Base-by-base conservation (phyloP, 2,329 filamentous ascomycete species). In the Cucurbitaria berberidis region DNA sequence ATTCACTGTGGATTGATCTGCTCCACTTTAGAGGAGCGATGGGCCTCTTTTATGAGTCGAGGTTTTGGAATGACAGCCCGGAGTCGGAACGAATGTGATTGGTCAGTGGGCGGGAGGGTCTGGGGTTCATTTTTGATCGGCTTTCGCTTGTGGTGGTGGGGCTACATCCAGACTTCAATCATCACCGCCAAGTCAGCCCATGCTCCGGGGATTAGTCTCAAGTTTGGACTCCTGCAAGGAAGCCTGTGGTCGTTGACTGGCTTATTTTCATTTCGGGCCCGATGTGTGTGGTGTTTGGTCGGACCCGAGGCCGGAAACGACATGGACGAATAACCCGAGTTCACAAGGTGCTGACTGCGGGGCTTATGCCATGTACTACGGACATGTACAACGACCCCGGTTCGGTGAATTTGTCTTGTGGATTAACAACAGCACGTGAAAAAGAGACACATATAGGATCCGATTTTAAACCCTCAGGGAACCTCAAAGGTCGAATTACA, bases 21-120 rank as follows among this genome's bases (percentile, higher is more conserved):
- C 32, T 21, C 44, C 39, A 38, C 52, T 53, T 53, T 55, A 34
- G 53, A 56, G 48, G 53, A 51, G 35, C 50, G 45, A 53, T 51
- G 45, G 41, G 62, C 44, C 42, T 21, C 21, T 26, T 43, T 57
- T 62, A 69, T 68, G 69, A 71, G 67, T 72, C 67, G 63, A 57
- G 53, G 51, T 59, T 54, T 52, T 55, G 49, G 47, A 43, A 50
- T 59, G 52, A 56, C 48, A 53, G 54, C 63, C 36, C 36, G 59
- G 55, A 66, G 48, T 63, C 67, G 66, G 64, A 51, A 48, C 39
- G 42, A 39, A 43, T 51, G 41, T 67, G 54, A 72, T 72, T 70
- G 66, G 69, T 29, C 47, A 44, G 15, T 34, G 35, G 24, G 42
- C 50, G 53, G n/a, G 60, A 41, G 59, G 41, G 30, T 26, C 15